A percentile compares a stretch with the other conserved stretches of the same genome.
Conservation (phyloP, 495 filamentous ascomycete species). For the Trypethelium eluteriae region DNA sequence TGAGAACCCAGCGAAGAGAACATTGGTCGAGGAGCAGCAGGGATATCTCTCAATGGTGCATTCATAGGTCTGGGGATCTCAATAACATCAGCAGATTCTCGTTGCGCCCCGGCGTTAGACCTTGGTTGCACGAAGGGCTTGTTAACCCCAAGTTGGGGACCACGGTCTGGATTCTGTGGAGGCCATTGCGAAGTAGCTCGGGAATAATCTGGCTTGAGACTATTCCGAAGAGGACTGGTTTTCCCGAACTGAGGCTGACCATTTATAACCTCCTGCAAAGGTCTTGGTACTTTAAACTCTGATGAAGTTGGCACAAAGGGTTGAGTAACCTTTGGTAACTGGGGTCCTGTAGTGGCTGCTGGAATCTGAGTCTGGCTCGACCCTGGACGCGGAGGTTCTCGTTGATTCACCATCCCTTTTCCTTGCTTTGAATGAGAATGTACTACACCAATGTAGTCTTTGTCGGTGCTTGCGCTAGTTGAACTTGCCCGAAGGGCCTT, state of each 20-base stretch:
- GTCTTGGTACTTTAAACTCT: conserved; percentile 22
- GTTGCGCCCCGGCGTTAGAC: conserved; percentile 13
- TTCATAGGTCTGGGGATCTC: conserved; percentile 32
- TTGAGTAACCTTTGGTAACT: conserved; percentile 29
- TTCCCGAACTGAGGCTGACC: conserved; percentile 52
- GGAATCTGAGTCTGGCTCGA: conserved; percentile 16
- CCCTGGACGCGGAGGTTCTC: conserved; percentile 17
- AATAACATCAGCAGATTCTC: conserved; percentile 16
- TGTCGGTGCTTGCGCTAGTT: background rate
- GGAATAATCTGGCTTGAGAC: conserved; percentile 27
- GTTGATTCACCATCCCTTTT: conserved; percentile 25
- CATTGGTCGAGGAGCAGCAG: conserved; percentile 24
- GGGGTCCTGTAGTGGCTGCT: conserved; percentile 23
- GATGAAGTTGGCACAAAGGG: conserved; percentile 19
- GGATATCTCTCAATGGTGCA: conserved; percentile 18
- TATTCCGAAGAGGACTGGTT: conserved; percentile 43
- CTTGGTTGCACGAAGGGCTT: background rate
- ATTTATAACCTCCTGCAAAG: conserved; percentile 22
- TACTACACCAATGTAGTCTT: background rate
- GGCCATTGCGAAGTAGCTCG: conserved; percentile 16
- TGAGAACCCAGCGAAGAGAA: conserved; percentile 30
- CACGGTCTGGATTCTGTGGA: conserved; percentile 11
- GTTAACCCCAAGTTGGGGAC: background rate
- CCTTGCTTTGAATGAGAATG: background rate
- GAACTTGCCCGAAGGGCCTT: background rate